A percentile compares a stretch with the other conserved stretches of the same genome.
These are phyloP conservation scores for Sporothrix variecibatus DNA, from an alignment of 2,329 filamentous ascomycete genomes.

Conservation along the genomic window DNA sequence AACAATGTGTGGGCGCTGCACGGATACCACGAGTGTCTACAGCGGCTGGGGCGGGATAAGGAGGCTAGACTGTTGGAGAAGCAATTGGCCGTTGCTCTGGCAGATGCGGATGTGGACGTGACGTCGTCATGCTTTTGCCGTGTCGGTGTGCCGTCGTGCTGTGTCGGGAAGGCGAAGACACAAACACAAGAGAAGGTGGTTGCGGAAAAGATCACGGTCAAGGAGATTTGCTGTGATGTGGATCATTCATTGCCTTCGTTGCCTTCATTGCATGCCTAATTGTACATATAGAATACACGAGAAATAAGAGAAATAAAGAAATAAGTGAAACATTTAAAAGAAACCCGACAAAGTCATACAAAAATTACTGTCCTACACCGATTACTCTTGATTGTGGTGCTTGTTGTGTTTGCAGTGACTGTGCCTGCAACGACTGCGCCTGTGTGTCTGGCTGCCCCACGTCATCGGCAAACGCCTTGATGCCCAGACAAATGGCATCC, in stretches of 20 bases:
- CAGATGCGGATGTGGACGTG: slow-evolving; percentile 37
- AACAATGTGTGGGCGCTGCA: slow-evolving; percentile 64
- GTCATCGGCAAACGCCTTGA: slow-evolving; percentile 17
- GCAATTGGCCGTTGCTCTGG: slow-evolving; percentile 10
- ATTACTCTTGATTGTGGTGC: neutral
- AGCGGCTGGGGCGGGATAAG: slow-evolving; percentile 42
- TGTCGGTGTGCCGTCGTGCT: slow-evolving; percentile 14
- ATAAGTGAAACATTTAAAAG: neutral
- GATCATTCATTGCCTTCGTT: slow-evolving; percentile 6
- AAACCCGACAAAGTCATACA: neutral
- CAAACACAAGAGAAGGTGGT: neutral
- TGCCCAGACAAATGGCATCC: slow-evolving; percentile 12
- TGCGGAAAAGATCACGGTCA: neutral
- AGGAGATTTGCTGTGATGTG: slow-evolving; percentile 6
- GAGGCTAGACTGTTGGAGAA: slow-evolving; percentile 20
- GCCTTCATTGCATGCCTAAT: neutral
- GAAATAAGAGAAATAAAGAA: neutral
- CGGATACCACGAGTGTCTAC: slow-evolving; percentile 60
- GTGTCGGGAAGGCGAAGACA: neutral
- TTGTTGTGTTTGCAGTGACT: neutral
- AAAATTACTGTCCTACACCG: neutral
- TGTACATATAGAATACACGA: neutral
- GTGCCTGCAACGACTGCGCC: neutral
- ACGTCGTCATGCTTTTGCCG: slow-evolving; percentile 43
- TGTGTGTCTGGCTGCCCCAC: neutral